Conservation (phyloP, 2,329 filamentous ascomycete genomes). For the Fusarium equiseti region DNA sequence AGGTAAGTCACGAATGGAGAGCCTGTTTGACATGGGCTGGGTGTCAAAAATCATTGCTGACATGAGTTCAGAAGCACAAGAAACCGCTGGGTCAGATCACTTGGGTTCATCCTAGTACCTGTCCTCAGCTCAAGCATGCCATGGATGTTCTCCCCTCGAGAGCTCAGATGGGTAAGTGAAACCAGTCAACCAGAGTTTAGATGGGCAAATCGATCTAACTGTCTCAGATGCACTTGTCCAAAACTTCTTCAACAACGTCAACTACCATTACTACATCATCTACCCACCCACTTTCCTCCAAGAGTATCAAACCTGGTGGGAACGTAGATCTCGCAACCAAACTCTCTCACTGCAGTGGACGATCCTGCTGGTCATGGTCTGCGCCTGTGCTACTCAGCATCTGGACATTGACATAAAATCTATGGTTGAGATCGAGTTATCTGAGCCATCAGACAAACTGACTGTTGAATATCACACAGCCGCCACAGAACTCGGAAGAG, state of each 20-base stretch:
- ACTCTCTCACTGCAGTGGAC: constrained; percentile 53
- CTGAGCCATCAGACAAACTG: constrained; percentile 43
- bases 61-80: constrained; percentile 18
- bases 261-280: constrained; percentile 55
- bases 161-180: constrained; percentile 50
- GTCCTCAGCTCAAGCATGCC: constrained; percentile 50
- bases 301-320: constrained; percentile 54
- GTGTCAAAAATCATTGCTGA: background rate
- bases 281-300: constrained; percentile 52
- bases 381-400: constrained; percentile 53
- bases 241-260: constrained; percentile 53
- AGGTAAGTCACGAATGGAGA: constrained; percentile 31
- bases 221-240: constrained; percentile 51
- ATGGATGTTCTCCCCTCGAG: constrained; percentile 50
- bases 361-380: constrained; percentile 53
- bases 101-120: constrained; percentile 39
- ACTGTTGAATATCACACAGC: constrained; percentile 51
- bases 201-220: background rate
- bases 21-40: background rate
- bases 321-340: constrained; percentile 40
- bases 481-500: constrained; percentile 49
- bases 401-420: constrained; percentile 46
- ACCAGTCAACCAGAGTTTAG: fast-evolving
- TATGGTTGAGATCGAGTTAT: constrained; percentile 49
- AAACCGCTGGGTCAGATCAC: constrained; percentile 33